A percentile compares a stretch with the other conserved stretches of the same genome.
Evolutionary conservation across 345 rosid species (phyloP).

Genomic region (Arabis alpina): DNA sequence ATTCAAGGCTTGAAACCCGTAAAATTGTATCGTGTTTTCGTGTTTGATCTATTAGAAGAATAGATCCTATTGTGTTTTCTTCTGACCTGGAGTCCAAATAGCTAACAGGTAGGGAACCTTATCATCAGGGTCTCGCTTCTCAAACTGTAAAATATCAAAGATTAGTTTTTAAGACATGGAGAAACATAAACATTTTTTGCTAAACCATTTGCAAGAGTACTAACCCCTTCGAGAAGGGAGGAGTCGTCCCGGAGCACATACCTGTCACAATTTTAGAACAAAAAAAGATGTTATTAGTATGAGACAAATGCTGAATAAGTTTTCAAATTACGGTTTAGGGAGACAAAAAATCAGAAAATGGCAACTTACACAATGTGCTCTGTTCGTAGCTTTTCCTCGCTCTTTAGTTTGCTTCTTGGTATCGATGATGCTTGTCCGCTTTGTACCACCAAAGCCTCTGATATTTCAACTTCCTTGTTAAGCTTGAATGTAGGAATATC

Average conservation of each 20-base stretch:
- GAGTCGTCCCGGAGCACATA: slow-evolving; percentile 87
- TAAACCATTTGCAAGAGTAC: slow-evolving; percentile 40
- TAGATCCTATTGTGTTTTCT: slow-evolving; percentile 10
- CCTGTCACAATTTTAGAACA: slow-evolving; percentile 50
- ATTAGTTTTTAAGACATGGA: background rate
- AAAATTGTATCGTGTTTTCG: background rate
- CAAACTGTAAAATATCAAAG: slow-evolving; percentile 58
- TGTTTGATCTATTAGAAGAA: background rate
- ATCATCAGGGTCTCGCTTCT: slow-evolving; percentile 73
- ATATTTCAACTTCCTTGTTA: slow-evolving; percentile 57
- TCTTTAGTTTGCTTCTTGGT: slow-evolving; percentile 71
- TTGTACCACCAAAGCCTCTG: slow-evolving; percentile 76
- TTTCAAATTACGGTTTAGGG: slow-evolving; percentile 1
- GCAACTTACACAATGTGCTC: slow-evolving; percentile 88
- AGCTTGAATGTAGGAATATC: slow-evolving; percentile 64
- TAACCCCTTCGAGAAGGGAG: slow-evolving; percentile 73
- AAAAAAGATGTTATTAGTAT: background rate
- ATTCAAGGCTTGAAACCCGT: no score
- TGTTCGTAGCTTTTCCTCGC: slow-evolving; percentile 67
- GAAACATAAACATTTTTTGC: slow-evolving; percentile 1
- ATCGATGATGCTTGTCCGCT: slow-evolving; percentile 62
- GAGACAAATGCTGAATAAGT: background rate
- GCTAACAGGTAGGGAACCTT: slow-evolving; percentile 76
- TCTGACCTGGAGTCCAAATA: slow-evolving; percentile 90
- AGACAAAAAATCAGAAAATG: background rate